Conservation (phyloP, 176 grass and related monocot genomes). For the Triticum aestivum region IWGSC_CS_RefSeq_v2.1 NC_057811.1:411085567-411086066, state of each 20-base stretch:
- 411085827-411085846: slow-evolving; percentile 17
- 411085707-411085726: slow-evolving; percentile 19
- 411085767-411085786: neutral
- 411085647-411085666: neutral
- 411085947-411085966: neutral
- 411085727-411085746: neutral
- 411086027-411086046: neutral
- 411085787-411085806: neutral
- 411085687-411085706: slow-evolving; percentile 38
- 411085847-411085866: neutral
- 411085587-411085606: neutral
- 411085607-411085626: slow-evolving; percentile 6
- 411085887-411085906: neutral
- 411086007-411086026: neutral
- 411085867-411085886: slow-evolving; percentile 13
- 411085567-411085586: slow-evolving; percentile 1
- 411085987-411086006: neutral
- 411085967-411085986: neutral
- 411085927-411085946: neutral
- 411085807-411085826: neutral
- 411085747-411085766: neutral
- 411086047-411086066: neutral
- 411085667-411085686: slow-evolving; percentile 26
- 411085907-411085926: neutral
- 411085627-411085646: slow-evolving; percentile 4